phyloP scores from a whole-genome alignment of 306 rosid species.

The Elaeagnus macrophylla region DNA sequence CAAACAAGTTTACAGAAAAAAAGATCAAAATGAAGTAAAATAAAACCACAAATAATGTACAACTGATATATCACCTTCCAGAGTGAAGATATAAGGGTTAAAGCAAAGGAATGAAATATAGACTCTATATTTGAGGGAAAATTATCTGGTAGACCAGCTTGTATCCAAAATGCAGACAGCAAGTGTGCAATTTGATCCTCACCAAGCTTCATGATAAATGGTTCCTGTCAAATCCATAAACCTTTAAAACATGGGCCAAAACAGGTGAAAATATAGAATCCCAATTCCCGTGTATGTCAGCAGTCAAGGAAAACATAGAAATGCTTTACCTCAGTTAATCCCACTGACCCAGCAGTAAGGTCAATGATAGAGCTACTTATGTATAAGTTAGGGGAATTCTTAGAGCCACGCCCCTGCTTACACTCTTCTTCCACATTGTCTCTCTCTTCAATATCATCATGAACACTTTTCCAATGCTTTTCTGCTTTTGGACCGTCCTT shows the following conservation, averaged over 20 bases:
- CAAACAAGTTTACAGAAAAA: too few species aligned
- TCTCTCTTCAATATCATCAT: slow-evolving; percentile 43
- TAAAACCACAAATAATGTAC: neutral
- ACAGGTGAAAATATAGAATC: too few species aligned
- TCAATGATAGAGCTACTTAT: slow-evolving; percentile 62
- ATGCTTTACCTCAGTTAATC: slow-evolving; percentile 42
- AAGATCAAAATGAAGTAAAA: too few species aligned
- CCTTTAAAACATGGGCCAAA: neutral
- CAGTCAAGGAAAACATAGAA: slow-evolving; percentile 3
- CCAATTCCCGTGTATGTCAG: too few species aligned
- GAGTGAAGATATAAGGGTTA: slow-evolving; percentile 60
- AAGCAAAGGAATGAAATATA: slow-evolving; percentile 60
- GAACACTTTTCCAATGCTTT: slow-evolving; percentile 25
- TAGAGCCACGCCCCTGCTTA: slow-evolving; percentile 51
- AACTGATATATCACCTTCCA: slow-evolving; percentile 44
- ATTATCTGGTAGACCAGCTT: slow-evolving; percentile 74
- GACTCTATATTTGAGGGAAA: slow-evolving; percentile 87
- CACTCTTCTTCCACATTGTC: slow-evolving; percentile 45
- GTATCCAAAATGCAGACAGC: slow-evolving; percentile 89
- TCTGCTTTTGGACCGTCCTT: slow-evolving; percentile 45
- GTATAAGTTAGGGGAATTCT: slow-evolving; percentile 61
- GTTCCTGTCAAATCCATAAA: slow-evolving; percentile 56
- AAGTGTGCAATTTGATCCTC: slow-evolving; percentile 87
- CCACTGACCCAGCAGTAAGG: slow-evolving; percentile 45
- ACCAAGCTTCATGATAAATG: slow-evolving; percentile 56